phyloP scores from a whole-genome alignment of 1,139 yeast species.

The Trichomonascaceae sp. region DNA sequence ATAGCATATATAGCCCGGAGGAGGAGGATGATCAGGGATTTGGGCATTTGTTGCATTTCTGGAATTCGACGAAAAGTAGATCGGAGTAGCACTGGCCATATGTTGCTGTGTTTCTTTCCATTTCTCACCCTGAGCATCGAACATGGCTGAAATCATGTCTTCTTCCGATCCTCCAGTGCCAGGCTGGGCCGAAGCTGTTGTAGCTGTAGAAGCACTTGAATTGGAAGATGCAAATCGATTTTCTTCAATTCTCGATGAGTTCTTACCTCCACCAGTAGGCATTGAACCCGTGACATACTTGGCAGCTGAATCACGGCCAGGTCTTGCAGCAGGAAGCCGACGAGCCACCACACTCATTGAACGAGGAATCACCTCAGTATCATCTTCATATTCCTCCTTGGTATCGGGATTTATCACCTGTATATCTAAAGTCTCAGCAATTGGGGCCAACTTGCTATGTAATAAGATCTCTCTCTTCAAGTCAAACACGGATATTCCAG shows the following conservation, averaged over 20 bases:
- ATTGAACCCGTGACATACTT: conserved; percentile 72
- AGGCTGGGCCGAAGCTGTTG: conserved; percentile 1
- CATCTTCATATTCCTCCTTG: conserved; percentile 81
- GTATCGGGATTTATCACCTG: conserved; percentile 71
- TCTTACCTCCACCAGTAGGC: conserved; percentile 21
- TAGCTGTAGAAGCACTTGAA: conserved; percentile 22
- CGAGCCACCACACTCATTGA: conserved; percentile 79
- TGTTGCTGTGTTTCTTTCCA: conserved; percentile 94
- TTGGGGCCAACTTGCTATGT: conserved; percentile 76
- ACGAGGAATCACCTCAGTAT: conserved; percentile 73
- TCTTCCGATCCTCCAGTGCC: conserved; percentile 56
- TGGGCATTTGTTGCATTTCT: conserved; percentile 27
- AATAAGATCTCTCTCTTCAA: conserved; percentile 81
- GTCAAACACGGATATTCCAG: conserved; percentile 92
- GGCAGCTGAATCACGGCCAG: conserved; percentile 48
- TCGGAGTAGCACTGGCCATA: conserved; percentile 51
- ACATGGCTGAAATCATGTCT: conserved; percentile 84
- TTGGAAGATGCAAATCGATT: conserved; percentile 16
- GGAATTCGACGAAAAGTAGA: conserved; percentile 24
- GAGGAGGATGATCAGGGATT: conserved; percentile 67
- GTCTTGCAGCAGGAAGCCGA: conserved; percentile 65
- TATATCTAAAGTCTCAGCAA: conserved; percentile 71
- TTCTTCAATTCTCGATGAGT: conserved; percentile 28
- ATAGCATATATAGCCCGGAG: conserved; percentile 93
- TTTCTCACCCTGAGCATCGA: conserved; percentile 83